phyloP scores from a whole-genome alignment of 1,139 yeast species.

The Candida sp. region DNA sequence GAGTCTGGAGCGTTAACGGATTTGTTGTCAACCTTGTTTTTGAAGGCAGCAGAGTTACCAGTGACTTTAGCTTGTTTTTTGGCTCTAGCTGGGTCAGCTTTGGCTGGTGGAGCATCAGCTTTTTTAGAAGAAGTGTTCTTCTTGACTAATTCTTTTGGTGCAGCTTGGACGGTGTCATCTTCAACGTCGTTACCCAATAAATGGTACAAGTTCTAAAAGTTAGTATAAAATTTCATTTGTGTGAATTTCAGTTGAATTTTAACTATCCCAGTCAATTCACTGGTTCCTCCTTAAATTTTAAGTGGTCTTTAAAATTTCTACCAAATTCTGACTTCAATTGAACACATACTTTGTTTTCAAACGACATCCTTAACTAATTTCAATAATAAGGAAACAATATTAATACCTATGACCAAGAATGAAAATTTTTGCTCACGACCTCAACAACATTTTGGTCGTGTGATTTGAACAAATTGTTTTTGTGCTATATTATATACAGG shows the following conservation, averaged over 20 bases:
- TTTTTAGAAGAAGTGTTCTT: slow-evolving; percentile 84
- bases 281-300: too few relatives aligned
- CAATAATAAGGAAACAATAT: slow-evolving; percentile 1
- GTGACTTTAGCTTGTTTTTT: slow-evolving; percentile 70
- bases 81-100: slow-evolving; percentile 80
- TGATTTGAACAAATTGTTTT: neutral
- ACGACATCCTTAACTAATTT: slow-evolving; percentile 31
- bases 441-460: neutral
- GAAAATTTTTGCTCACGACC: neutral
- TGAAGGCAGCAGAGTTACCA: slow-evolving; percentile 91
- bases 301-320: too few relatives aligned
- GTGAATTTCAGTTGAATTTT: too few relatives aligned
- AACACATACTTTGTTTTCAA: slow-evolving; percentile 48
- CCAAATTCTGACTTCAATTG: neutral
- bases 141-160: slow-evolving; percentile 78
- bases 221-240: neutral
- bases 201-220: slow-evolving; percentile 41
- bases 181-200: slow-evolving; percentile 79
- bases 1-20: slow-evolving; percentile 57
- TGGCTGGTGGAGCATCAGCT: slow-evolving; percentile 79
- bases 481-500: neutral
- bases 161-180: slow-evolving; percentile 45
- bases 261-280: too few relatives aligned
- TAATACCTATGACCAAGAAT: neutral
- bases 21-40: slow-evolving; percentile 74